These are phyloP conservation scores for Adansonia digitata DNA, from an alignment of 345 rosid genomes.

Conservation along the genomic window DNA sequence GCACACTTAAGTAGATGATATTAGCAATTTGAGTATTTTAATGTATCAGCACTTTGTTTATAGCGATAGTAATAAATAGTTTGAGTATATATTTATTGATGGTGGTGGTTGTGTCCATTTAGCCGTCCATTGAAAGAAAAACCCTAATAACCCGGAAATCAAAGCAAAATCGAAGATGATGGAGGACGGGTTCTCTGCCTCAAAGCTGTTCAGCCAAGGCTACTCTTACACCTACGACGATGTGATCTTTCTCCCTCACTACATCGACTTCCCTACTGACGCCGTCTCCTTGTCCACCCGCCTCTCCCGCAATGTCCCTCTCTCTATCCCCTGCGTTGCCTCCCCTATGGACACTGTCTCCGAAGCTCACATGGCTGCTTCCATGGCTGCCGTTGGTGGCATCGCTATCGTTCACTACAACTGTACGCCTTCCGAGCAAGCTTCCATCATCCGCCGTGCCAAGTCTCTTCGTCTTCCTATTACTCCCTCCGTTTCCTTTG, in stretches of 20 bases:
- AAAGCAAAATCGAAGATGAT: background rate
- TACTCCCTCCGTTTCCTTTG: constrained; percentile 44
- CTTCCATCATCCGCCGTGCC: constrained; percentile 51
- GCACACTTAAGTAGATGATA: no score
- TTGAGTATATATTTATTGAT: no score
- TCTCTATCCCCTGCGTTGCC: constrained; percentile 76
- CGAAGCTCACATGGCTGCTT: constrained; percentile 78
- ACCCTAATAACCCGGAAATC: background rate
- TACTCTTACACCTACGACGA: constrained; percentile 91
- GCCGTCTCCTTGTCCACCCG: constrained; percentile 68
- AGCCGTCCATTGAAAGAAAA: background rate
- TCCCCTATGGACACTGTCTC: constrained; percentile 99
- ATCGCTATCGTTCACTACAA: constrained; percentile 80
- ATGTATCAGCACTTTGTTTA: no score
- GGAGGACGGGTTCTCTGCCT: constrained; percentile 67
- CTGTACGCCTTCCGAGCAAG: constrained; percentile 53
- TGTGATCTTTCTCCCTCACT: constrained; percentile 84
- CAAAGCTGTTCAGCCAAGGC: constrained; percentile 65
- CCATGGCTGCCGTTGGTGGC: constrained; percentile 83
- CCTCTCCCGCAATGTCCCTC: constrained; percentile 60
- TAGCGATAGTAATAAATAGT: no score
- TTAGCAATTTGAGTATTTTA: no score
- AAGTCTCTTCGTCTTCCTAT: constrained; percentile 70
- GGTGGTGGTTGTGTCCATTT: no score
- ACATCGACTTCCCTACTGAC: constrained; percentile 84